A percentile compares a stretch with the other conserved stretches of the same genome.
Evolutionary conservation across 768 basidiomycete species (phyloP).

Genomic region (Galerina sulciceps): DNA sequence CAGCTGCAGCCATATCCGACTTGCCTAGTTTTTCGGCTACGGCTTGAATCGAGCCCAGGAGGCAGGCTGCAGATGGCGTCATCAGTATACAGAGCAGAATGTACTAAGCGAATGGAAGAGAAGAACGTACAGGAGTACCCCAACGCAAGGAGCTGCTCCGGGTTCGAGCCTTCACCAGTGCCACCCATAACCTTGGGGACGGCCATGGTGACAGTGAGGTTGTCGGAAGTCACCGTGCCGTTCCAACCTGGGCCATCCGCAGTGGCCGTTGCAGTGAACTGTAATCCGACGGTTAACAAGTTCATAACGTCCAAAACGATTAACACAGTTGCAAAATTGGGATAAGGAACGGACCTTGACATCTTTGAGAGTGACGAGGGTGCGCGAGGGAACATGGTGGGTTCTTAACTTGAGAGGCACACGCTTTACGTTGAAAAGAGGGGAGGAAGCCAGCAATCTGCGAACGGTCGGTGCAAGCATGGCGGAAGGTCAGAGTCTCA

Average conservation of each 20-base stretch:
- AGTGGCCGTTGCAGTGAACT: conserved; percentile 74
- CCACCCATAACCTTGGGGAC: conserved; percentile 66
- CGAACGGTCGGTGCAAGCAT: conserved; percentile 18
- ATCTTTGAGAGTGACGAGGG: conserved; percentile 29
- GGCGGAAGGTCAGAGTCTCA: conserved; percentile 5
- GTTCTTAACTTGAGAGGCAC: conserved; percentile 5
- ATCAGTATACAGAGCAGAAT: neutral
- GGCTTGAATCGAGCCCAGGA: conserved; percentile 71
- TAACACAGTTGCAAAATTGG: neutral
- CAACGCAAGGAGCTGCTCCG: conserved; percentile 73
- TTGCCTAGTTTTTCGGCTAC: conserved; percentile 59
- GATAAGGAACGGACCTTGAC: conserved; percentile 18
- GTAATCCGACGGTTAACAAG: neutral
- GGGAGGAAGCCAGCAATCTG: conserved; percentile 21
- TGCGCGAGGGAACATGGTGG: neutral
- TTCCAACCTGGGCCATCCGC: conserved; percentile 71
- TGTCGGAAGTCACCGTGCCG: conserved; percentile 53
- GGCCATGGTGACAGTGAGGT: conserved; percentile 53
- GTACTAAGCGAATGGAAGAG: conserved; percentile 14
- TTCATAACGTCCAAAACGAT: no score
- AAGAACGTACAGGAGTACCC: conserved; percentile 61
- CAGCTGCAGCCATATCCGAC: conserved; percentile 56
- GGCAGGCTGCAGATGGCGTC: conserved; percentile 54
- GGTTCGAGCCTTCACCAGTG: conserved; percentile 62
- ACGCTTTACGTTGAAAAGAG: conserved; percentile 2